Base-by-base conservation (phyloP, 202 grass and related monocot species). In the Cymbopogon flexuosus region DNA sequence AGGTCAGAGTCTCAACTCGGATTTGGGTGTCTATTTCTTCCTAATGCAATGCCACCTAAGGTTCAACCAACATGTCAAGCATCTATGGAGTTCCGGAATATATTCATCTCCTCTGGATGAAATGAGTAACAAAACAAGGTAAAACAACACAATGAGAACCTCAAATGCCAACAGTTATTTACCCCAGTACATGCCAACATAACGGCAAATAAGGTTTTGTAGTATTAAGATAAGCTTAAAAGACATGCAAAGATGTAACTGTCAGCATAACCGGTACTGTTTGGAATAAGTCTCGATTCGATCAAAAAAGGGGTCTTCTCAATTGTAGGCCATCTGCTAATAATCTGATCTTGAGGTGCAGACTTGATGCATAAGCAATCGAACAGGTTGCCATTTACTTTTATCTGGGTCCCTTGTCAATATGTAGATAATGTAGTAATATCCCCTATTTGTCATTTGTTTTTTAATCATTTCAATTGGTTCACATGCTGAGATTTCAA, bases 1-100 rank as follows among this genome's bases (percentile, higher is more conserved):
- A 57, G 68, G 13, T 70, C 46, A 41, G 13, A 47, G 41, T 16
- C 41, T 13, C 11, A 51, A 31, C 22, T 72, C 16, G 0, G 10
- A 51, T 51, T n/a, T 70, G 24, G 24, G 24, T 31, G 24, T 3
- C 19, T 18, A 46, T 27, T 70, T 70, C 23, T 71, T 71, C 7
- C 2, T 49, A 72, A 51, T 51, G 69, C 43, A 33, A 51, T 72
- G 24, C 8, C 27, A 52, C 70, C 27, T 52, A 76, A 73, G 65
- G 42, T 81, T 62, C 24, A 47, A 77, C 34, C 47, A 82, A 83
- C 33, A 52, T 57, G 68, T 73, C 30, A 60, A 78, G 46, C 46
- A 52, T 13, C 60, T 77, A 18, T 3, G 9, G 0, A 24, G 23
- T 45, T 84, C 27, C 33, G 9, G 57, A 11, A 60, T 36, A 34